Evolutionary conservation across 2,329 filamentous ascomycete species (phyloP), one percentile per base, ranked within the genome.

Genomic region (Zarea fungicola): DNA sequence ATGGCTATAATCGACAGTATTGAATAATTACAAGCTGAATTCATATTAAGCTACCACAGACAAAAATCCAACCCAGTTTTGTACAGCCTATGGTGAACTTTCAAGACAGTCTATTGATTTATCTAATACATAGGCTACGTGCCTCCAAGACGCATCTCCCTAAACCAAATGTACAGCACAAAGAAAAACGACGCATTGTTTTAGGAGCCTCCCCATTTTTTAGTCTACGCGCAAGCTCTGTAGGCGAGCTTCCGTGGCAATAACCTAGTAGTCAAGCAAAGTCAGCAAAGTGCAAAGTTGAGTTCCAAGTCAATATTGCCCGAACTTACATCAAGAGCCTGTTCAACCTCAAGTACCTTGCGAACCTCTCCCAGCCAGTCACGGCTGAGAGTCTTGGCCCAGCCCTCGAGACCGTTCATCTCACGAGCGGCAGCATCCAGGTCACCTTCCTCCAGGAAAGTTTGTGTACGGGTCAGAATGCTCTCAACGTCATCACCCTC

Each of bases 321-420:
- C 34, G 47, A 32, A 79, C 84, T 83, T 70, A 96, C 93, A 69
- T 99, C 93, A 61, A 99, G 77, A 61, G 93, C 93, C 73, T 99
- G 93, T 71, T 88, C 85, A 56, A 97, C 93, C 73, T 99, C 93
- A 62, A 99, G 75, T 56, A 95, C 89, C 72, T 90, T 87, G 65
- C 93, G 83, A 54, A 90, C 87, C 75, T 99, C 93, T 45, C 78
- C 79, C 58, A 99, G 71, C 93, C 93, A 99, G 68, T 99, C 93
- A 62, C 87, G 84, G 69, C 89, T 95, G 63, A 99, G 72, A 34
- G 91, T 92, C 77, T 93, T 96, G 41, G 92, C 91, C 93, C 93
- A 99, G 22, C 93, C 93, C 53, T 85, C 80, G 40, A 99, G 75
- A 2, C 84, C 81, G 65, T 97, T 99, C 85, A 99, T 93, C 73